These are phyloP conservation scores for Coffea humblotiana DNA, from an alignment of 305 asterid species.

Conservation along the genomic window DNA sequence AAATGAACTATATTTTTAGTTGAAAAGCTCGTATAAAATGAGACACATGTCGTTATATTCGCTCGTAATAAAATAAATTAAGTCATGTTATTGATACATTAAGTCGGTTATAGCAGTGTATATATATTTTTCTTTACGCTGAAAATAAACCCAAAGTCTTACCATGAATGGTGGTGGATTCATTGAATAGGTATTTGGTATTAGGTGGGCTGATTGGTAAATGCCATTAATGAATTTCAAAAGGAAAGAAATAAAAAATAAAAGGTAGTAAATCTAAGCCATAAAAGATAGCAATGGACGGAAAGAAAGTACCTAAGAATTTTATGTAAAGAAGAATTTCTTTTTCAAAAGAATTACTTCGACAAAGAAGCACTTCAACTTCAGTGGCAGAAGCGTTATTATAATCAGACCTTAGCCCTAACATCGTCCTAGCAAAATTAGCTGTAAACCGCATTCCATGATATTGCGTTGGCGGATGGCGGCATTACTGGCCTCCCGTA, in stretches of 20 bases:
- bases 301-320: background rate
- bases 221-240: background rate
- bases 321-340: conserved; percentile 4
- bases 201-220: background rate
- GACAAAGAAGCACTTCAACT: conserved; percentile 27
- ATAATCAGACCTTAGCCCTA: background rate
- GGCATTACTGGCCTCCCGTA: conserved; percentile 29
- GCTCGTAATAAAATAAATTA: no score
- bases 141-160: background rate
- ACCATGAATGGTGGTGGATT: background rate
- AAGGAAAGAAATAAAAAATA: background rate
- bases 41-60: no score
- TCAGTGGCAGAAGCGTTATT: conserved; percentile 46
- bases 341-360: conserved; percentile 15
- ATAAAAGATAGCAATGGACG: conserved; percentile 7
- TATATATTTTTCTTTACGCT: no score
- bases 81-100: no score
- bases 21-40: no score
- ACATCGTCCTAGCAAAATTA: conserved; percentile 13
- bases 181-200: background rate
- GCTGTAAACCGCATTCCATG: conserved; percentile 39
- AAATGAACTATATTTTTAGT: no score
- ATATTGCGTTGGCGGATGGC: conserved; percentile 41
- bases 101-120: no score
- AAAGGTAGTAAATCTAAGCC: conserved; percentile 19